Conservation (phyloP, 768 basidiomycete species). For the Collybia sordida region DNA sequence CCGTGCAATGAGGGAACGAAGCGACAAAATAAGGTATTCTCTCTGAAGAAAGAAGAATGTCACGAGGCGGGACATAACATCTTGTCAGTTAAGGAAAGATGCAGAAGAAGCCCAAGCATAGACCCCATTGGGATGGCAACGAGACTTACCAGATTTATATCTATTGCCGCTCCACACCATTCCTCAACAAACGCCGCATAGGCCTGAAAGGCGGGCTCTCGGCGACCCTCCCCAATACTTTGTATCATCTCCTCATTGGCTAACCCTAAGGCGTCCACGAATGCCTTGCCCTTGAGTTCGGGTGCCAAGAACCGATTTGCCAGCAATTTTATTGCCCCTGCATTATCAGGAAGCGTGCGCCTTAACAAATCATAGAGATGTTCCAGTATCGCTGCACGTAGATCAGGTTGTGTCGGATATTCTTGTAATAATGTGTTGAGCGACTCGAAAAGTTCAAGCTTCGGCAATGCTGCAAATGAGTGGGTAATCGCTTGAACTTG, state of each 20-base stretch:
- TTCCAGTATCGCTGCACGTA: conserved; percentile 36
- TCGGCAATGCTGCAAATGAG: conserved; percentile 34
- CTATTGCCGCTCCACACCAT: conserved; percentile 42
- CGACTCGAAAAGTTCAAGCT: conserved; percentile 39
- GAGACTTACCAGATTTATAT: conserved; percentile 47
- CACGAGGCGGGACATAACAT: conserved; percentile 39
- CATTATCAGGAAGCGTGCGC: conserved; percentile 29
- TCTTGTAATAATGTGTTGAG: conserved; percentile 36
- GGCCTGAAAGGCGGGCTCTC: conserved; percentile 28
- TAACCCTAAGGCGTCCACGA: conserved; percentile 36
- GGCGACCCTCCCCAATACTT: conserved; percentile 15
- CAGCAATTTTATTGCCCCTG: conserved; percentile 34
- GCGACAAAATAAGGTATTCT: conserved; percentile 49
- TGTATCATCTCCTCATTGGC: conserved; percentile 40
- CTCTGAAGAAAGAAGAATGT: conserved; percentile 38
- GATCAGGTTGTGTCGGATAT: conserved; percentile 32
- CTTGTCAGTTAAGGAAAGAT: conserved; percentile 28
- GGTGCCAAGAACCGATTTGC: conserved; percentile 31
- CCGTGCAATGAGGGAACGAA: conserved; percentile 33
- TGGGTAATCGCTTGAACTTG: conserved; percentile 2
- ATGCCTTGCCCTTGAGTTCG: conserved; percentile 27
- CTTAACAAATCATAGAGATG: conserved; percentile 37
- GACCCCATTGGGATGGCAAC: conserved; percentile 16
- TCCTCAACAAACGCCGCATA: conserved; percentile 57
- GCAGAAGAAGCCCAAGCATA: conserved; percentile 22